These are phyloP conservation scores for Gastrolobium bilobum DNA, from an alignment of 306 rosid genomes.

Conservation along the genomic window DNA sequence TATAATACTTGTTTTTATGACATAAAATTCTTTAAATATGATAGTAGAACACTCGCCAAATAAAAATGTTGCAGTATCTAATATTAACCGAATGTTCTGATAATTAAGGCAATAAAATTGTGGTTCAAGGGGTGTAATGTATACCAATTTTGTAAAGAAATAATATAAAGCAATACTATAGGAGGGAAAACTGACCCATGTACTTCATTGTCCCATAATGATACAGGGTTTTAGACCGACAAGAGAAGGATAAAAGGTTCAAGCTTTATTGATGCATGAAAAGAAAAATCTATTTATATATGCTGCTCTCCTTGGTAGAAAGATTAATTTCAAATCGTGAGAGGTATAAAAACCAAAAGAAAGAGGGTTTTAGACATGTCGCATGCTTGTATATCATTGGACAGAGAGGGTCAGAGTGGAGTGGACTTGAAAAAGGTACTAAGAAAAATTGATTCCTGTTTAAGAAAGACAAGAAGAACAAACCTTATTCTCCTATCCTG, in stretches of 20 bases:
- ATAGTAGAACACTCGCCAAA: not conserved
- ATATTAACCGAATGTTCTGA: not conserved
- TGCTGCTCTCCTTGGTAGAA: no score
- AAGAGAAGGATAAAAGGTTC: no score
- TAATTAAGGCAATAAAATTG: not conserved
- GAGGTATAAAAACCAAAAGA: not conserved
- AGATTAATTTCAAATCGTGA: no score
- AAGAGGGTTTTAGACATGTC: not conserved
- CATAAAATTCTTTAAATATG: not conserved
- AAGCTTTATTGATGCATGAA: no score
- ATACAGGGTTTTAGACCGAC: no score
- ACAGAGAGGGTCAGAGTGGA: conserved; percentile 25
- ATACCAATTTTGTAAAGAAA: not conserved
- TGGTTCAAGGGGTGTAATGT: not conserved
- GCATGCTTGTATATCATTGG: not conserved
- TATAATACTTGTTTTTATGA: not conserved
- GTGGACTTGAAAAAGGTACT: conserved; percentile 38
- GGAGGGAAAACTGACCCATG: no score
- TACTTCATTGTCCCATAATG: no score
- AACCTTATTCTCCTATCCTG: conserved; percentile 61
- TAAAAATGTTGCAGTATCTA: not conserved
- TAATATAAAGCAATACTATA: no score
- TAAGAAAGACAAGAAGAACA: conserved; percentile 86
- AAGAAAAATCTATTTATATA: no score
- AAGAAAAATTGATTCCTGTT: conserved; percentile 64